These are phyloP conservation scores for Tylopilus sp. DNA, from an alignment of 768 basidiomycete genomes.

Conservation along the genomic window DNA sequence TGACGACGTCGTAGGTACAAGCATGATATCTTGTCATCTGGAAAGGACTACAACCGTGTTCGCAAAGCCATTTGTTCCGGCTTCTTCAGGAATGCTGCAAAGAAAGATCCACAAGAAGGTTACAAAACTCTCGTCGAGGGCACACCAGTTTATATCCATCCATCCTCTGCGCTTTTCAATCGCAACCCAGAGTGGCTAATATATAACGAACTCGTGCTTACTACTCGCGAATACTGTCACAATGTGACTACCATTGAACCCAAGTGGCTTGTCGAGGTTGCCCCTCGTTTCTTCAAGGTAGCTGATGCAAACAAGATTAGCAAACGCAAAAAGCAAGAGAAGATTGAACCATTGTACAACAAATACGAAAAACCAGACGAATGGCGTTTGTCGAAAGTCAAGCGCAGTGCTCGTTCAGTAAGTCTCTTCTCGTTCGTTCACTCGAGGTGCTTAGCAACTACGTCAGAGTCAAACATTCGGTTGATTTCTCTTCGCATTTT, in stretches of 20 bases:
- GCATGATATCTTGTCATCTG: constrained; percentile 92
- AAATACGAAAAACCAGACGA: constrained; percentile 94
- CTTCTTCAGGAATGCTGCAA: constrained; percentile 97
- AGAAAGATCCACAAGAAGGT: constrained; percentile 97
- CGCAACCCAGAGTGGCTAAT: constrained; percentile 94
- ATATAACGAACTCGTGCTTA: constrained; percentile 94
- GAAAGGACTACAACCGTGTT: constrained; percentile 87
- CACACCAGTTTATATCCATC: constrained; percentile 99
- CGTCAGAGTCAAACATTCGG: constrained; percentile 87
- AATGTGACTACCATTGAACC: constrained; percentile 96
- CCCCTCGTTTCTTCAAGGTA: constrained; percentile 98
- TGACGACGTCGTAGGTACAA: constrained; percentile 64
- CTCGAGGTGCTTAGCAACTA: constrained; percentile 11
- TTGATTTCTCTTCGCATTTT: constrained; percentile 31
- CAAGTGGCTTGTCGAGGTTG: constrained; percentile 97
- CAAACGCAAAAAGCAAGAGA: constrained; percentile 93
- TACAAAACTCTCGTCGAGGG: constrained; percentile 98
- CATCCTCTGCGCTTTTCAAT: constrained; percentile 95
- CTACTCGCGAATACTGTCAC: constrained; percentile 92
- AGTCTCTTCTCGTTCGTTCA: constrained; percentile 23
- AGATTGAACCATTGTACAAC: constrained; percentile 95
- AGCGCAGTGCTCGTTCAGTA: constrained; percentile 83
- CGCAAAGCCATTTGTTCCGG: constrained; percentile 96
- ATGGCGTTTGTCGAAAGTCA: constrained; percentile 92
- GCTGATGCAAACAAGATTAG: constrained; percentile 98